Percentiles rank a stretch among this genome's conserved stretches.
Conservation (phyloP, 2,329 filamentous ascomycete species). For the Alternaria alternata region DNA sequence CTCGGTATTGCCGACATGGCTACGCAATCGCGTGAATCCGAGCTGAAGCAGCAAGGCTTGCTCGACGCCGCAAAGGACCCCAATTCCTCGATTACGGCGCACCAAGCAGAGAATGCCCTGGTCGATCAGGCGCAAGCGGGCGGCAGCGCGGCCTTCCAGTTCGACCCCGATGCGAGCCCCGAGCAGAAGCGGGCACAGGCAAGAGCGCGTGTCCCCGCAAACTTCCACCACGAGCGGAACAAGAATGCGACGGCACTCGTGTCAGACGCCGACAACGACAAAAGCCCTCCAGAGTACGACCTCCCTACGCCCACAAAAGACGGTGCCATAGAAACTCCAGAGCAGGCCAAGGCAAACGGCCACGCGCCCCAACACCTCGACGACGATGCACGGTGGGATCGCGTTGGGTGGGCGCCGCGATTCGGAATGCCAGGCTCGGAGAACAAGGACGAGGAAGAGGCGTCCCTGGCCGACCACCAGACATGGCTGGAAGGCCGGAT, state of each 20-base stretch:
- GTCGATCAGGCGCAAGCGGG: conserved; percentile 80
- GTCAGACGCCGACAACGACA: conserved; percentile 69
- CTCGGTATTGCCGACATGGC: conserved; percentile 36
- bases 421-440: conserved; percentile 69
- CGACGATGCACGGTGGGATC: conserved; percentile 59
- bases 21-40: conserved; percentile 54
- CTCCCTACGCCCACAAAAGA: conserved; percentile 77
- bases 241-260: conserved; percentile 74
- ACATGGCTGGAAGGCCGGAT: conserved; percentile 85
- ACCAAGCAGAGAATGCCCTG: conserved; percentile 76
- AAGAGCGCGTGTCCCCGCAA: conserved; percentile 69
- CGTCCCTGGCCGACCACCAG: conserved; percentile 81
- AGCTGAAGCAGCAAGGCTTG: conserved; percentile 83
- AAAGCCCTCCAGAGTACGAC: conserved; percentile 68
- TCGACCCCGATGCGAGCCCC: conserved; percentile 83
- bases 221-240: conserved; percentile 68
- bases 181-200: conserved; percentile 86
- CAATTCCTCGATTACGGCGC: conserved; percentile 70
- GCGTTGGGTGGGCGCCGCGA: conserved; percentile 86
- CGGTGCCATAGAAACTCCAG: conserved; percentile 66
- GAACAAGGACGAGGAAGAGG: conserved; percentile 64
- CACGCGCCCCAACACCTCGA: conserved; percentile 61
- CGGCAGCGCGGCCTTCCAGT: conserved; percentile 81
- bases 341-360: conserved; percentile 61
- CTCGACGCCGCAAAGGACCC: conserved; percentile 79